Conservation (phyloP, 208 protist genomes). For the Phytomonas francai region DNA sequence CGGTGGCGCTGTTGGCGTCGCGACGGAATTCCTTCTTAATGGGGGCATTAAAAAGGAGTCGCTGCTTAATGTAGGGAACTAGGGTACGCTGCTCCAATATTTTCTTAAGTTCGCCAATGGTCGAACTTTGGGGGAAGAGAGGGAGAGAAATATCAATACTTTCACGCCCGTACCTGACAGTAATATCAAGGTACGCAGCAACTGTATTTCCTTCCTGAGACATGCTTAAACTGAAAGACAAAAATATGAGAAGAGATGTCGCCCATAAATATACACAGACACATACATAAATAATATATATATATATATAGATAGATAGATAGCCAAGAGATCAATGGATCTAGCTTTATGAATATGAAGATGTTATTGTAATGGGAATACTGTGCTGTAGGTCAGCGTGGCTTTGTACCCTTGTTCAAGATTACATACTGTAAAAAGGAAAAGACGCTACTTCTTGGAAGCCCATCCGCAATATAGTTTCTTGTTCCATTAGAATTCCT, state of each 20-base stretch:
- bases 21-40: constrained; percentile 41
- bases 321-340: background rate
- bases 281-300: too few species aligned
- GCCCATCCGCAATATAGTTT: background rate
- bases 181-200: constrained; percentile 14
- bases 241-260: constrained; percentile 8
- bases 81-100: constrained; percentile 29
- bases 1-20: constrained; percentile 19
- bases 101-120: constrained; percentile 40
- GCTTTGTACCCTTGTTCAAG: background rate
- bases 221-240: constrained; percentile 12
- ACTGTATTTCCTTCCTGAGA: constrained; percentile 5
- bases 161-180: constrained; percentile 15
- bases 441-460: background rate
- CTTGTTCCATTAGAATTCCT: background rate
- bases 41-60: constrained; percentile 57
- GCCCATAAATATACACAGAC: too few species aligned
- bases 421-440: background rate
- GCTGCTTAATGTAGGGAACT: constrained; percentile 42
- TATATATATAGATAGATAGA: too few species aligned
- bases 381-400: background rate
- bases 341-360: background rate
- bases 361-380: background rate
- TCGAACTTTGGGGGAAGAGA: constrained; percentile 13
- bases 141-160: constrained; percentile 17